phyloP scores from a whole-genome alignment of 192 early-diverging fungal species.

The Podila clonocystis region DNA sequence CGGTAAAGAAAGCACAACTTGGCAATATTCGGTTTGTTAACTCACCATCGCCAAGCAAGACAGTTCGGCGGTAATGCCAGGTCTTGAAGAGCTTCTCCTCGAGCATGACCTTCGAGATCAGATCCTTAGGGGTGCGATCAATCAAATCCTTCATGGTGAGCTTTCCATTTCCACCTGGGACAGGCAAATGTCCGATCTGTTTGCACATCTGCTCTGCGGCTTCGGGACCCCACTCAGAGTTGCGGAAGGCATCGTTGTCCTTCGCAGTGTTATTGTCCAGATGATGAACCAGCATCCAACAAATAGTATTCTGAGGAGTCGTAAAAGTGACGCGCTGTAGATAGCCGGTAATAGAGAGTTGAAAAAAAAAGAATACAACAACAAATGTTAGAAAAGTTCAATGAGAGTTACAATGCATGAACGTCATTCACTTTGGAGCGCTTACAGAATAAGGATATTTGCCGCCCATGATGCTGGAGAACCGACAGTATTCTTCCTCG shows the following conservation, averaged over 20 bases:
- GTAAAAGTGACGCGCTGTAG: neutral
- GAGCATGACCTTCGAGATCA: neutral
- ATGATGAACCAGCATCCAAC: neutral
- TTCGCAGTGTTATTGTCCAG: neutral
- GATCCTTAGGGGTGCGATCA: neutral
- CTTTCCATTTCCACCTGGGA: neutral
- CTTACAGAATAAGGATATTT: too few relatives aligned
- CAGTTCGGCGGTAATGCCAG: neutral
- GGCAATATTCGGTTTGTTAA: neutral
- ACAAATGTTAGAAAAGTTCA: too few relatives aligned
- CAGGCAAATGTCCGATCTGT: neutral
- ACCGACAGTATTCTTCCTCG: too few relatives aligned
- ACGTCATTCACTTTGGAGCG: too few relatives aligned
- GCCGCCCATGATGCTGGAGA: neutral
- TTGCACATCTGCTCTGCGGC: neutral
- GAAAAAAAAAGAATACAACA: too few relatives aligned
- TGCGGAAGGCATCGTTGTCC: neutral
- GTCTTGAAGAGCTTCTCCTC: conserved; percentile 26
- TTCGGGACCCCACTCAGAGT: neutral
- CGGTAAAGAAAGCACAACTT: too few relatives aligned
- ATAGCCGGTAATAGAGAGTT: too few relatives aligned
- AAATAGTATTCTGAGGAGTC: neutral
- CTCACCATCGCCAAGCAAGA: neutral
- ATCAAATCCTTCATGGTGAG: neutral
- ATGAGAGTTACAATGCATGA: too few relatives aligned